A percentile compares a stretch with the other conserved stretches of the same genome.
Evolutionary conservation across 192 early-diverging fungal genomes (phyloP).

Genomic region (Backusella sp.): DNA sequence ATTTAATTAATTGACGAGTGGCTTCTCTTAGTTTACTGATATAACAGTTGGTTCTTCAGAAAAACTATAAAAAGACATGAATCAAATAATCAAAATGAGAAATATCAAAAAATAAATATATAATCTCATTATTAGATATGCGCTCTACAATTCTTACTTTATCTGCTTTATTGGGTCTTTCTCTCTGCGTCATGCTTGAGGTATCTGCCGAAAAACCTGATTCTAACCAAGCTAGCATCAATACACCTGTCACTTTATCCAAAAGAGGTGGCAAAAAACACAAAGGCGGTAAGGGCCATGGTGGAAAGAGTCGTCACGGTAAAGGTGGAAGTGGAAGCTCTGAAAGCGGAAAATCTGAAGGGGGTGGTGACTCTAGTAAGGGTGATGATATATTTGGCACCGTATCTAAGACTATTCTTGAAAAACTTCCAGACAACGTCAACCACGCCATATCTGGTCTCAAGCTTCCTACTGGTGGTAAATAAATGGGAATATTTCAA

Average conservation of each 20-base stretch:
- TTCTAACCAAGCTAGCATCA: background rate
- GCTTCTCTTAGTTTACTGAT: background rate
- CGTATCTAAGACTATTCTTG: background rate
- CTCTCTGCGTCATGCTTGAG: background rate
- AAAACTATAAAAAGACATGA: background rate
- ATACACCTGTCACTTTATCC: background rate
- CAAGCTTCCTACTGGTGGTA: background rate
- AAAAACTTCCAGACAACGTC: background rate
- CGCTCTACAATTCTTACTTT: background rate
- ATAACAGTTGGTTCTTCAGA: background rate
- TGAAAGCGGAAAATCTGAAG: background rate
- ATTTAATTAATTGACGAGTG: background rate
- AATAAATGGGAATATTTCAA: background rate
- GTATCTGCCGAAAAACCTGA: background rate
- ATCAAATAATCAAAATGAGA: background rate
- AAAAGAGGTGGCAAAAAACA: background rate
- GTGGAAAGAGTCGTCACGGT: background rate
- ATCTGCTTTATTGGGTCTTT: background rate
- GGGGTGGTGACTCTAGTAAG: background rate
- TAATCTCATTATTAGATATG: background rate
- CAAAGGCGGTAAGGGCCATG: background rate
- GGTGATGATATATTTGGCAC: background rate
- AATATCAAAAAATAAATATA: background rate
- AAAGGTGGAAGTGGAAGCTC: background rate
- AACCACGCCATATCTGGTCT: background rate